These are phyloP conservation scores for Aulographum hederae DNA, from an alignment of 2,329 filamentous ascomycete species.

Conservation along the genomic window DNA sequence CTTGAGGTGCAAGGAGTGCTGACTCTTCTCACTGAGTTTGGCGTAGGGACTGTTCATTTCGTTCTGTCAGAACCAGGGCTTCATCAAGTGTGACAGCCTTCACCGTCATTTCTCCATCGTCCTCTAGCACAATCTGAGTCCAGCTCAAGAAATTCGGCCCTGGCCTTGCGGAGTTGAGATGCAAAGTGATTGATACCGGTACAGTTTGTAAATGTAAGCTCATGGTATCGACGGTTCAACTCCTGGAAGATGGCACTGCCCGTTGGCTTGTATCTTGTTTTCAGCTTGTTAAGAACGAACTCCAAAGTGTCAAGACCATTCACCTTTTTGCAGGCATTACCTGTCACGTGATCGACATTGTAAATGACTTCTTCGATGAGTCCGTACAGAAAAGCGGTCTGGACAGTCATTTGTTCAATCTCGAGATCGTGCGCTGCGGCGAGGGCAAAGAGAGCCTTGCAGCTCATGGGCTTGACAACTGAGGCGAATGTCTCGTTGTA, in stretches of 20 bases:
- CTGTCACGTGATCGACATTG: slow-evolving; percentile 2
- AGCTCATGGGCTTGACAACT: slow-evolving; percentile 10
- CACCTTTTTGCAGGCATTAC: slow-evolving; percentile 8
- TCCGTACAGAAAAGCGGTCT: slow-evolving; percentile 15
- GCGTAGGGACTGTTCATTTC: too few species aligned
- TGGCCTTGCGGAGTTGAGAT: not conserved
- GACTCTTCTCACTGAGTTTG: too few species aligned
- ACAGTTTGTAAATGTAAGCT: not conserved
- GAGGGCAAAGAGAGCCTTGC: slow-evolving; percentile 12
- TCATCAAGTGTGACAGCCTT: too few species aligned
- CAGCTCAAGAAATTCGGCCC: not conserved
- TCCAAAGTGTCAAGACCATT: too few species aligned
- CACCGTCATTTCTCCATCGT: too few species aligned
- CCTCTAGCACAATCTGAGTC: too few species aligned
- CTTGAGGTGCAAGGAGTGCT: too few species aligned
- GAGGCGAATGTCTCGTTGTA: slow-evolving; percentile 13
- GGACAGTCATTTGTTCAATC: slow-evolving; percentile 15
- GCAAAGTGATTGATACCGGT: not conserved
- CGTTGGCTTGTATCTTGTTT: not conserved
- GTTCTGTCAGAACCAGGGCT: too few species aligned
- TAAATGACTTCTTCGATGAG: slow-evolving; percentile 12
- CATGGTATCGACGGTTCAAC: not conserved
- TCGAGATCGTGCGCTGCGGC: slow-evolving; percentile 7
- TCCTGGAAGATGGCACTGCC: not conserved
- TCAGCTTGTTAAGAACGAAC: not conserved